Evolutionary conservation across 208 protist species (phyloP).

Genomic region (Acanthamoeba lenticulata): DNA sequence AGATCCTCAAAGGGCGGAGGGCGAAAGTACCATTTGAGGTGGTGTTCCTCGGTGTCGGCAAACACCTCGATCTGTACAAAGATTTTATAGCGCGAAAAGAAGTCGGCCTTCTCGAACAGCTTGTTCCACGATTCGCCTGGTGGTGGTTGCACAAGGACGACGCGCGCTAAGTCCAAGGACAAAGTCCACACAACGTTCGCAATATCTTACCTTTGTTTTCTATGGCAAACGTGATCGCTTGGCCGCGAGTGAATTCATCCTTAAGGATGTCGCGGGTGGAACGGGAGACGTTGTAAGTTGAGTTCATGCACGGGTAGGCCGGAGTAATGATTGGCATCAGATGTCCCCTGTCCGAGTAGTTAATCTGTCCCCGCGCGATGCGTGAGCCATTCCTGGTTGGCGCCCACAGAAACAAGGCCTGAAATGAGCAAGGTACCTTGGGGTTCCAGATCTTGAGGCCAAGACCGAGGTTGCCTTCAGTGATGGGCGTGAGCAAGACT

Average conservation of each 20-base stretch:
- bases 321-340: slow-evolving; percentile 98
- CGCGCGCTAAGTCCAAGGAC: background rate
- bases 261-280: slow-evolving; percentile 95
- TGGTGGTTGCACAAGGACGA: background rate
- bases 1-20: background rate
- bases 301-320: slow-evolving; percentile 97
- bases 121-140: slow-evolving; percentile 61
- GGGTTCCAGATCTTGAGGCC: slow-evolving; percentile 84
- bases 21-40: slow-evolving; percentile 72
- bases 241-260: slow-evolving; percentile 94
- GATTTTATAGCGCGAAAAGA: slow-evolving; percentile 79
- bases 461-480: slow-evolving; percentile 64
- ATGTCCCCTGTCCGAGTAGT: slow-evolving; percentile 89
- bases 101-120: slow-evolving; percentile 82
- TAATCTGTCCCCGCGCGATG: background rate
- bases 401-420: background rate
- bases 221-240: slow-evolving; percentile 68
- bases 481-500: slow-evolving; percentile 79
- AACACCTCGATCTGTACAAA: slow-evolving; percentile 77
- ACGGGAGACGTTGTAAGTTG: slow-evolving; percentile 96
- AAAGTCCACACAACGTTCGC: background rate
- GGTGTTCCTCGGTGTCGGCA: slow-evolving; percentile 70
- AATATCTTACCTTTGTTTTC: slow-evolving; percentile 32
- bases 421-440: slow-evolving; percentile 44
- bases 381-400: background rate